Evolutionary conservation across 2,329 filamentous ascomycete species (phyloP).

Genomic region (Fusarium sp.): DNA sequence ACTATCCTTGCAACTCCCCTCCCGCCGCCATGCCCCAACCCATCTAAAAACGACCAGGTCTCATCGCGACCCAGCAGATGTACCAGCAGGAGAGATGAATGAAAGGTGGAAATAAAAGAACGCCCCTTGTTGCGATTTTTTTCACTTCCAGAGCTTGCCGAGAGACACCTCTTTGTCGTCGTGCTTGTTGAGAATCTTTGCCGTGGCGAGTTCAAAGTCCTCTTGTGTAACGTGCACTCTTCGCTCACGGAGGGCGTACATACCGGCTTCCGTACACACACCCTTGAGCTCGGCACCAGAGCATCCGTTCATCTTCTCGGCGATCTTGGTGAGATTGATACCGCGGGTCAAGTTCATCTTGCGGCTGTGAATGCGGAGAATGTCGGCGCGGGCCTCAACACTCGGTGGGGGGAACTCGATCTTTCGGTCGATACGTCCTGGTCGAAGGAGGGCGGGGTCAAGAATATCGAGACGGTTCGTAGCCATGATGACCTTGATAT

Average conservation of each 20-base stretch:
- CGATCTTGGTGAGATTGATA: slow-evolving; percentile 97
- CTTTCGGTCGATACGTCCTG: slow-evolving; percentile 98
- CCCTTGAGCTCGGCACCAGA: slow-evolving; percentile 98
- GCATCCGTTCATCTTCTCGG: slow-evolving; percentile 99
- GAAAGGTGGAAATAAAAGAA: slow-evolving; percentile 33
- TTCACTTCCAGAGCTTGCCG: slow-evolving; percentile 76
- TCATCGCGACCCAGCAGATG: slow-evolving; percentile 31
- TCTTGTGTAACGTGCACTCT: slow-evolving; percentile 98
- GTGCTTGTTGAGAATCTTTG: slow-evolving; percentile 99
- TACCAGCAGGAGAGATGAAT: slow-evolving; percentile 40
- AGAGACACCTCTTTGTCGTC: slow-evolving; percentile 96
- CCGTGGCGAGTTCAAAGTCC: slow-evolving; percentile 97
- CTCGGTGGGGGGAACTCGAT: slow-evolving; percentile 98
- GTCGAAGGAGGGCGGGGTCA: slow-evolving; percentile 91
- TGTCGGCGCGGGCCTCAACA: slow-evolving; percentile 95
- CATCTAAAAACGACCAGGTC: slow-evolving; percentile 42
- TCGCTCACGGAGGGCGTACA: slow-evolving; percentile 95
- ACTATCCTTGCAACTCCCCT: slow-evolving; percentile 49
- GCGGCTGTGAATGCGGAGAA: slow-evolving; percentile 94
- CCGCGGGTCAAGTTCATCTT: slow-evolving; percentile 99
- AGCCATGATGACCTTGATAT: slow-evolving; percentile 99
- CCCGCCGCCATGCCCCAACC: slow-evolving; percentile 41
- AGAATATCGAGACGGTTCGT: slow-evolving; percentile 98
- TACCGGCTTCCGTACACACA: slow-evolving; percentile 97
- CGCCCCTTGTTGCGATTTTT: slow-evolving; percentile 28